These are phyloP conservation scores for Caryopteris hybrid DNA, from an alignment of 305 asterid genomes.

Conservation along the genomic window DNA sequence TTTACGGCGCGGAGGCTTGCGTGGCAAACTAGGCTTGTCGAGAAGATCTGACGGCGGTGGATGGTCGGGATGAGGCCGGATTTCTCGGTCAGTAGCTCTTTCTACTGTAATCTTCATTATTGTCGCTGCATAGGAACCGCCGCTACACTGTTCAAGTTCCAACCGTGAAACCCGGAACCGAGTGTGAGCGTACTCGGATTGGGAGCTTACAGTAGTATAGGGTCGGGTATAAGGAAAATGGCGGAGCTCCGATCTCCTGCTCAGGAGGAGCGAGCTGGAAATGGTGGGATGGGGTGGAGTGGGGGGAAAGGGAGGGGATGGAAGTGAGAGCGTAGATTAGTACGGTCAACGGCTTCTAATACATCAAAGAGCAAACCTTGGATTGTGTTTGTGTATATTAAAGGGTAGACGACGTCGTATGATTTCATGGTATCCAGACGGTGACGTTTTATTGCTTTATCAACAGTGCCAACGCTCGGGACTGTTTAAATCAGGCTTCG, in stretches of 20 bases:
- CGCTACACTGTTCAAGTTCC: constrained; percentile 28
- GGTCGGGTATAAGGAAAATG: background rate
- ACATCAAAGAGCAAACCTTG: constrained; percentile 23
- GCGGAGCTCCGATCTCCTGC: constrained; percentile 13
- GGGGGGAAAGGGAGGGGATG: background rate
- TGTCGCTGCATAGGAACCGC: constrained; percentile 34
- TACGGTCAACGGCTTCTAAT: constrained; percentile 51
- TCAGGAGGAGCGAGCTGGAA: background rate
- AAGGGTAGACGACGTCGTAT: constrained; percentile 14
- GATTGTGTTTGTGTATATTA: background rate
- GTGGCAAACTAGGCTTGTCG: constrained; percentile 25
- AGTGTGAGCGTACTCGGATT: background rate
- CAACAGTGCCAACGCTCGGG: background rate
- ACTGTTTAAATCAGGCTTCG: background rate
- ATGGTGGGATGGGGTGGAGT: background rate
- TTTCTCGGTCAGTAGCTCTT: constrained; percentile 24
- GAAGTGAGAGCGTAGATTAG: constrained; percentile 11
- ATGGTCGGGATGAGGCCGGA: constrained; percentile 27
- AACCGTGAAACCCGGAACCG: background rate
- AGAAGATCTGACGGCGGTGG: constrained; percentile 55
- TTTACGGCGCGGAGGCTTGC: constrained; percentile 64
- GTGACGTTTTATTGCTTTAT: constrained; percentile 13
- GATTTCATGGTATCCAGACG: constrained; percentile 4
- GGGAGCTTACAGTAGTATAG: background rate
- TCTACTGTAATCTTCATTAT: constrained; percentile 60